Evolutionary conservation across 2,329 filamentous ascomycete genomes (phyloP), one percentile per base, ranked within the genome.

Genomic region (Talaromyces funiculosus): DNA sequence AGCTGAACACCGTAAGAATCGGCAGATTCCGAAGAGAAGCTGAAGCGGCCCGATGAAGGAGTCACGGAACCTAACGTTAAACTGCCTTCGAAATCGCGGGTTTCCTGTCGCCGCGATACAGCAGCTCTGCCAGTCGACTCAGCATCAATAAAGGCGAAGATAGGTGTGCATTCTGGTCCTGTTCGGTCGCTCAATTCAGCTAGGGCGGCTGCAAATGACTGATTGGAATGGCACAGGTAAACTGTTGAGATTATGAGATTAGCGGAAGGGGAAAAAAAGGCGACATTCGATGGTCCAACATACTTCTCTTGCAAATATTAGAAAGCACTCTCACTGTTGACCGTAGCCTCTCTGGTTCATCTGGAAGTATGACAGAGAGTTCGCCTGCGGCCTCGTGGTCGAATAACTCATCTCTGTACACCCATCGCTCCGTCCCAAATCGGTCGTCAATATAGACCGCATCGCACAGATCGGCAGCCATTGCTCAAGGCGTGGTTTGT

Each of bases 121-220:
- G 70, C 68, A 65, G 75, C 67, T 69, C 78, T 69, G 72, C 77
- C 66, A 67, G 63, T 64, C 14, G 73, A 75, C 18, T 78, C 78
- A 37, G 84, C 77, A 67, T 83, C 81, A 66, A 84, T 77, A 47
- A 84, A 78, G 20, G 82, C 81, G 54, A 85, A 77, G 5, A 81
- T 81, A n/a, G 83, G 83, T 54, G 77, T 79, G 65, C 77, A 78
- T 55, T 81, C 76, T 59, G 68, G 70, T 38, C 74, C 73, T 31
- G 75, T 75, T 53, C 72, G 72, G 57, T 80, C 79, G 65, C 75
- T 79, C 35, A 85, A 69, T 64, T 83, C 80, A 59, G 78, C 77
- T 20, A 85, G 71, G 67, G 81, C 81, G 16, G 75, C 72, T 64
- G 82, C 75, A 66, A 84, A 84, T 20, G 81, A 79, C 61, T 77